Percentiles rank a stretch among this genome's conserved stretches.
Conservation (phyloP, 257 asterid genomes). For the Primulina huaijiensis region DNA sequence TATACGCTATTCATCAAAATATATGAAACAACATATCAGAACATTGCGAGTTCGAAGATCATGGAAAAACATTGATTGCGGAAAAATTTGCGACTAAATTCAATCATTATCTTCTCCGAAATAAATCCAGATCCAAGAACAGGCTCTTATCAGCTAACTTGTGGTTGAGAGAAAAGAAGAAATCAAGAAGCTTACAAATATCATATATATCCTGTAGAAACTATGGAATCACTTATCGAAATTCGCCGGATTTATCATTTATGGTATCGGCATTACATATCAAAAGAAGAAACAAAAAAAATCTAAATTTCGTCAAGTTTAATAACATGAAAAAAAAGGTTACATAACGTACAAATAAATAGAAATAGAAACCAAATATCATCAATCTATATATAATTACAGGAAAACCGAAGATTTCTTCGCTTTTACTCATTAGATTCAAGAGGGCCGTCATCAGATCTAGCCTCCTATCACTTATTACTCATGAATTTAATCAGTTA, state of each 20-base stretch:
- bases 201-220: conserved; percentile 2
- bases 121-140: conserved; percentile 27
- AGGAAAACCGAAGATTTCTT: background rate
- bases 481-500: background rate
- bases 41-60: background rate
- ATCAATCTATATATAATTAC: background rate
- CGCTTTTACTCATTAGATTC: background rate
- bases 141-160: conserved; percentile 25
- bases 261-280: background rate
- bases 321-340: background rate
- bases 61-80: background rate
- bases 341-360: background rate
- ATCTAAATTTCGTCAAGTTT: background rate
- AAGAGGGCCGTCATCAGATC: conserved; percentile 24
- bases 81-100: background rate
- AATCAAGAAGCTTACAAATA: background rate
- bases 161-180: conserved; percentile 23
- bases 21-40: too few relatives aligned
- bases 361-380: too few relatives aligned
- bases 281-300: background rate
- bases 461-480: background rate
- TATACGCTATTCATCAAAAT: too few relatives aligned
- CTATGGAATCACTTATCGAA: background rate
- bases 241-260: background rate
- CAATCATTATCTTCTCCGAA: background rate